Percentiles rank a stretch among this genome's conserved stretches.
Evolutionary conservation across 805 yeast species (phyloP).

Genomic region (Citeromyces nyonsensis): DNA sequence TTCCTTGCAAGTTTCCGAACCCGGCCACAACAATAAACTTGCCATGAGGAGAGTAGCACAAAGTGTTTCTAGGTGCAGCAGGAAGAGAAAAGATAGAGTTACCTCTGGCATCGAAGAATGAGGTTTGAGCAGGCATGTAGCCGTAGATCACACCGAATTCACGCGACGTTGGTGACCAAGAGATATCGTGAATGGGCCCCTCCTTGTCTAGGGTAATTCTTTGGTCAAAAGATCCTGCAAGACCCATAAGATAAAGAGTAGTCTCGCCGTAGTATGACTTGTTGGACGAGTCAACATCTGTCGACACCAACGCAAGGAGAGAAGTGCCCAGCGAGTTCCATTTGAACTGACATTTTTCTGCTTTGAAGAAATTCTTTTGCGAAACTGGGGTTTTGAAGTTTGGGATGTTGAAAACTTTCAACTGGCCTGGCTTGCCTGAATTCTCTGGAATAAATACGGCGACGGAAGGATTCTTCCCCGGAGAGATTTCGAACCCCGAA

Average conservation of each 20-base stretch:
- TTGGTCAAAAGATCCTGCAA: slow-evolving; percentile 84
- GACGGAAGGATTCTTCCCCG: slow-evolving; percentile 80
- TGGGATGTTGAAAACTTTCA: slow-evolving; percentile 71
- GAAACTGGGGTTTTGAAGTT: slow-evolving; percentile 66
- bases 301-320: slow-evolving; percentile 79
- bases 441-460: slow-evolving; percentile 85
- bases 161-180: slow-evolving; percentile 93
- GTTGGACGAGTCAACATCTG: slow-evolving; percentile 90
- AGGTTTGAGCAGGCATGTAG: slow-evolving; percentile 92
- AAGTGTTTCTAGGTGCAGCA: slow-evolving; percentile 78
- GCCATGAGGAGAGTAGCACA: slow-evolving; percentile 88
- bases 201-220: slow-evolving; percentile 78
- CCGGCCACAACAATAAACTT: slow-evolving; percentile 88
- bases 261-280: slow-evolving; percentile 96
- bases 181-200: slow-evolving; percentile 94
- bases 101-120: slow-evolving; percentile 91
- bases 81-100: slow-evolving; percentile 73
- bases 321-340: slow-evolving; percentile 97
- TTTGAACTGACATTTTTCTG: slow-evolving; percentile 79
- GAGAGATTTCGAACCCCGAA: slow-evolving; percentile 47
- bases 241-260: slow-evolving; percentile 76
- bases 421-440: slow-evolving; percentile 79
- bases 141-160: slow-evolving; percentile 98
- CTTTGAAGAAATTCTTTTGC: slow-evolving; percentile 84
- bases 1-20: slow-evolving; percentile 94